Evolutionary conservation across 2,329 filamentous ascomycete genomes (phyloP).

Genomic region (Stagonosporopsis cucurbitacearum): DNA sequence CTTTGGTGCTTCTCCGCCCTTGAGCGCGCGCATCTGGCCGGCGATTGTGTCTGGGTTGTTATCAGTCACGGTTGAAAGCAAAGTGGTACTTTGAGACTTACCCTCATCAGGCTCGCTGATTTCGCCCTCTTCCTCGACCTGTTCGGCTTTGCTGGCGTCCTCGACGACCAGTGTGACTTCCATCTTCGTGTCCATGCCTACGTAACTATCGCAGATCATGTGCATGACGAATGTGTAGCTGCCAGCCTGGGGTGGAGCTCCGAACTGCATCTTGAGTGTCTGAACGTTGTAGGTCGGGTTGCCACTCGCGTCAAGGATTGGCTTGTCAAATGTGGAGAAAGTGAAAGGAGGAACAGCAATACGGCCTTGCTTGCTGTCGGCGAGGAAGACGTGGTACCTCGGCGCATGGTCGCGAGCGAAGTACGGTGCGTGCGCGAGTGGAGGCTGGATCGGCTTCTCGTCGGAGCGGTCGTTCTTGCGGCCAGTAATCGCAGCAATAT

Average conservation of each 20-base stretch:
- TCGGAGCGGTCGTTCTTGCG: conserved; percentile 72
- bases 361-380: conserved; percentile 91
- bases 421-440: conserved; percentile 89
- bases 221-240: conserved; percentile 96
- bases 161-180: conserved; percentile 90
- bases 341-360: conserved; percentile 96
- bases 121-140: conserved; percentile 85
- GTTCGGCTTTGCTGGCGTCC: conserved; percentile 82
- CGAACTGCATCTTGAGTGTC: conserved; percentile 96
- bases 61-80: conserved; percentile 30
- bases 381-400: conserved; percentile 92
- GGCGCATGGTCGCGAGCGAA: conserved; percentile 89
- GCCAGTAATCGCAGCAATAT: conserved; percentile 82
- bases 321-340: conserved; percentile 92
- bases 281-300: conserved; percentile 94
- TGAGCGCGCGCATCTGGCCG: conserved; percentile 87
- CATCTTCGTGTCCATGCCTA: conserved; percentile 91
- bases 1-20: conserved; percentile 68
- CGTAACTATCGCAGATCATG: conserved; percentile 90
- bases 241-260: conserved; percentile 88
- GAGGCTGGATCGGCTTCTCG: conserved; percentile 72
- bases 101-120: conserved; percentile 98
- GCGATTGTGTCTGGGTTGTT: conserved; percentile 75
- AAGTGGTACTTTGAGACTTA: conserved; percentile 46
- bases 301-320: conserved; percentile 78